These are phyloP conservation scores for Xerocomus potaroensis DNA, from an alignment of 768 basidiomycete species.

Conservation along the genomic window DNA sequence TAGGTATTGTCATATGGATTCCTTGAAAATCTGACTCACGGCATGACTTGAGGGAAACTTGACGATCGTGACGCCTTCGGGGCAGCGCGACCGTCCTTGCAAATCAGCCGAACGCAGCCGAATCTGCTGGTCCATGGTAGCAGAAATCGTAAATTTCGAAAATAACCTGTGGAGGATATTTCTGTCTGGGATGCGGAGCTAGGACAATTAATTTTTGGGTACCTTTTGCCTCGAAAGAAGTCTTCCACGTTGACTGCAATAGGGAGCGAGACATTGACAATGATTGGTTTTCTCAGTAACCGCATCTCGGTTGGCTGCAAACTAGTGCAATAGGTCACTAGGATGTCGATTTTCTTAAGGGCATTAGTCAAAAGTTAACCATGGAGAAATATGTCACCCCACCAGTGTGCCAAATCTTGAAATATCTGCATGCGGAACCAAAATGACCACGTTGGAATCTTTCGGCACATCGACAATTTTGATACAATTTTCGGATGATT, in stretches of 20 bases:
- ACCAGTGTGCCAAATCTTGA: constrained; percentile 62
- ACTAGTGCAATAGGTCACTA: constrained; percentile 63
- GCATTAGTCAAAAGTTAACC: constrained; percentile 1
- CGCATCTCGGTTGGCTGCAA: constrained; percentile 51
- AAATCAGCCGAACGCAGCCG: constrained; percentile 63
- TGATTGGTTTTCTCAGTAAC: constrained; percentile 48
- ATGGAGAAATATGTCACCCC: constrained; percentile 18
- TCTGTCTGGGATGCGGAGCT: neutral
- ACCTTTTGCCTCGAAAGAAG: constrained; percentile 88
- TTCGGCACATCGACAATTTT: constrained; percentile 45
- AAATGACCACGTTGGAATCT: constrained; percentile 43
- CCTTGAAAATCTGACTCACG: constrained; percentile 34
- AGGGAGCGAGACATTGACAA: constrained; percentile 69
- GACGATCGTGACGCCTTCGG: constrained; percentile 49
- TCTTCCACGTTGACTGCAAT: constrained; percentile 94
- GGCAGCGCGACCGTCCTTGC: constrained; percentile 39
- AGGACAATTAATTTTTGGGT: neutral
- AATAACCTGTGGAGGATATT: constrained; percentile 55
- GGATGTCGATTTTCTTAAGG: constrained; percentile 62
- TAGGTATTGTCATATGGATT: neutral
- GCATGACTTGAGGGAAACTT: constrained; percentile 46
- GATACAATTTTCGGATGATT: constrained; percentile 41
- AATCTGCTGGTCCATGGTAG: constrained; percentile 74
- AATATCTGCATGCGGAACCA: constrained; percentile 64
- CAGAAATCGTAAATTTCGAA: constrained; percentile 86